A percentile compares a stretch with the other conserved stretches of the same genome.
Conservation (phyloP, 257 asterid genomes). For the Datura wrightii region DNA sequence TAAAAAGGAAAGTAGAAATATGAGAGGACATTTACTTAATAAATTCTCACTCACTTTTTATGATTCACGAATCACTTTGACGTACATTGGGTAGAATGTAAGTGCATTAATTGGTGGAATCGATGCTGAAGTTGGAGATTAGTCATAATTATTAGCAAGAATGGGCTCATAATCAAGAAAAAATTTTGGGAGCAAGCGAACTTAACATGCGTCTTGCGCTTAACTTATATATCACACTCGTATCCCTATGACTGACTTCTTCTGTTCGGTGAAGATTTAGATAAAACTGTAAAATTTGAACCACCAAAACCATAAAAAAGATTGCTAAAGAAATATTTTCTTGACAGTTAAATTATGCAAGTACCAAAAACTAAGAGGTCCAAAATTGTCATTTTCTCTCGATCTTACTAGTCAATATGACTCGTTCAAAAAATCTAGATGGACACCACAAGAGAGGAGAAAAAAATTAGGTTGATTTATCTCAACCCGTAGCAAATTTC, state of each 20-base stretch:
- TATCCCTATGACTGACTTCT: background rate
- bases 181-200: too few relatives aligned
- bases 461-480: background rate
- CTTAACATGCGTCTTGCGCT: background rate
- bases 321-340: background rate
- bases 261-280: background rate
- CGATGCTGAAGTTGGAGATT: background rate
- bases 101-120: background rate
- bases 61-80: background rate
- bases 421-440: background rate
- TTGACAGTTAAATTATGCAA: background rate
- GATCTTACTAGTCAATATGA: background rate
- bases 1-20: too few relatives aligned
- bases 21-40: too few relatives aligned
- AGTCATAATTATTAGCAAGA: background rate
- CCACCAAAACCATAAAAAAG: background rate
- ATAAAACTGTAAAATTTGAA: background rate
- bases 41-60: background rate
- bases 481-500: background rate
- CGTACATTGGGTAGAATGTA: background rate
- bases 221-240: background rate
- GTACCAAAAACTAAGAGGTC: background rate
- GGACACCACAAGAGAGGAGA: background rate
- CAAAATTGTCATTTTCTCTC: background rate
- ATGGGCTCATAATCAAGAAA: background rate